Evolutionary conservation across 2,329 filamentous ascomycete species (phyloP), one percentile per base, ranked within the genome.

Genomic region (Chlorencoelia australis): DNA sequence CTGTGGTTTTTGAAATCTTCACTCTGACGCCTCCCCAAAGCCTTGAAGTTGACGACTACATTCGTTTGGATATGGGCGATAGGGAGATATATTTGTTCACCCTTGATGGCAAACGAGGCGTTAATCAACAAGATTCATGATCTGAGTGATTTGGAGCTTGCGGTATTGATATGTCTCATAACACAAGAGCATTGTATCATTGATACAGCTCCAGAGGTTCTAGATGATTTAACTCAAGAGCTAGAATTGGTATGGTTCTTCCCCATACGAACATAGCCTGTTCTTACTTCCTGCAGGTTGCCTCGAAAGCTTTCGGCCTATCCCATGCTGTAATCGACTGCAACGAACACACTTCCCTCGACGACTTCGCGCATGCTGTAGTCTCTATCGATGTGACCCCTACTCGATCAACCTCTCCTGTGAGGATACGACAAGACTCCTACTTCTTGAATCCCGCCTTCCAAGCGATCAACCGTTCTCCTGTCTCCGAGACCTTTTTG

Each of bases 101-200:
- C n/a, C 46, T 47, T 56, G 53, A 82, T 82, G 78, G 75, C 72
- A 58, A 66, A 73, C 63, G 66, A 71, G 53, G 60, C 62, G 39
- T 67, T 87, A 44, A 64, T 79, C 43, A 67, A 73, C 45, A 81
- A 80, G 59, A 73, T 93, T 50, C 82, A 88, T 54, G 71, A 75
- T 48, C 68, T 96, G 45, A 83, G 80, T 53, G 88, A 95, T 63
- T 69, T 95, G 26, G 88, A 95, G 62, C 74, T 96, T 41, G 91
- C 89, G 16, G 65, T 82, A 10, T 69, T 96, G 26, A 73, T 95
- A 33, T 88, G 82, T 55, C 72, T 96, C 34, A 70, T 87, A 44
- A 77, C 79, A 41, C 73, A 79, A 47, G 83, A 94, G 59, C 88
- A 96, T 59, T 94, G 86, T 62, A 77, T 96, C 50, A 76, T 96